Percentiles rank a stretch among this genome's conserved stretches.
These are phyloP conservation scores for Kipferlia bialata DNA, from an alignment of 78 protist species.

Conservation along the genomic window DNA sequence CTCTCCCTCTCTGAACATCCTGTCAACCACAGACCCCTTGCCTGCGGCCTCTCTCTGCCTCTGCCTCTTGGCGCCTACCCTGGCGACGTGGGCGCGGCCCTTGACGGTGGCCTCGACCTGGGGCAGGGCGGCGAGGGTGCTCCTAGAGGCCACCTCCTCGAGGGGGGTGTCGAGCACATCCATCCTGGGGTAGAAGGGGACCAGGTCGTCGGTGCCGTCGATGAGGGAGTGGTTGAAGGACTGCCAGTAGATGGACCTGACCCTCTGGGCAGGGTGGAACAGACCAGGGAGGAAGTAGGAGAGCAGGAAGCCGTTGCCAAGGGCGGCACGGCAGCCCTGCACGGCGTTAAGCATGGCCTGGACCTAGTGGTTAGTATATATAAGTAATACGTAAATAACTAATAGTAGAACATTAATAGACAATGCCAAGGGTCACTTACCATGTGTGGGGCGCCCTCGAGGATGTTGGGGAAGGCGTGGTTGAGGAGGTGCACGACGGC, in stretches of 20 bases:
- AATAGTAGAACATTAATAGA: too few relatives aligned
- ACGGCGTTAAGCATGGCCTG: conserved; percentile 88
- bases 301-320: conserved; percentile 77
- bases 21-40: too few relatives aligned
- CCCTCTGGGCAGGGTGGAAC: conserved; percentile 63
- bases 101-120: too few relatives aligned
- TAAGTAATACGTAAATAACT: too few relatives aligned
- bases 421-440: too few relatives aligned
- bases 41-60: too few relatives aligned
- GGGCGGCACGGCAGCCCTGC: conserved; percentile 74
- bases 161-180: neutral
- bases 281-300: conserved; percentile 57
- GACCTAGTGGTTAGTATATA: too few relatives aligned
- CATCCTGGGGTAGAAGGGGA: conserved; percentile 20
- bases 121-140: too few relatives aligned
- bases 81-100: too few relatives aligned
- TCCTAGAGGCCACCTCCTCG: too few relatives aligned
- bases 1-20: too few relatives aligned
- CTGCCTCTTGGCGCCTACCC: too few relatives aligned
- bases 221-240: conserved; percentile 85
- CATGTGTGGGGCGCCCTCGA: conserved; percentile 94
- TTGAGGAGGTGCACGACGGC: conserved; percentile 89
- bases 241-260: conserved; percentile 93
- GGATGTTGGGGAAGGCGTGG: conserved; percentile 93
- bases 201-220: conserved; percentile 39